Percentiles rank a stretch among this genome's conserved stretches.
Evolutionary conservation across 768 basidiomycete genomes (phyloP).

Genomic region (Tulasnella sp.): DNA sequence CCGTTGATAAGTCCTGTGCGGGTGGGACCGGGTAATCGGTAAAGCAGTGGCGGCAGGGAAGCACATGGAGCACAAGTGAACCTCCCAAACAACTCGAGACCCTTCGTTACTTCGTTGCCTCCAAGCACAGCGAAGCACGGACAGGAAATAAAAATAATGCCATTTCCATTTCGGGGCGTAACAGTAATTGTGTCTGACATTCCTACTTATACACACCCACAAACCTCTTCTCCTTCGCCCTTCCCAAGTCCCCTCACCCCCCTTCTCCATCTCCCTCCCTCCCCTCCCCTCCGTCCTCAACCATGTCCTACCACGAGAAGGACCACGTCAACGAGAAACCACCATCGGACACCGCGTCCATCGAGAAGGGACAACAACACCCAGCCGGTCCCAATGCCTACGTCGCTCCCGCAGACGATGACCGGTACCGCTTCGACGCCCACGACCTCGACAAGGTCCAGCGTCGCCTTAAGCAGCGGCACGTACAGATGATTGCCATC

Average conservation of each 20-base stretch:
- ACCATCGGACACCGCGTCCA: neutral
- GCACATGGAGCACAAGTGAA: neutral
- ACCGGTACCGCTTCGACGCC: conserved; percentile 36
- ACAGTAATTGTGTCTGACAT: neutral
- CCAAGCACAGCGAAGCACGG: too few relatives aligned
- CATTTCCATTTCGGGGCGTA: neutral
- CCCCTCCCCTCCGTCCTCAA: neutral
- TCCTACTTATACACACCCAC: neutral
- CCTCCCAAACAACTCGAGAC: neutral
- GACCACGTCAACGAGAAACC: neutral
- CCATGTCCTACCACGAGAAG: conserved; percentile 8
- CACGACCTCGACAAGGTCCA: conserved; percentile 56
- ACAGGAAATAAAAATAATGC: neutral
- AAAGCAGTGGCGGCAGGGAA: neutral
- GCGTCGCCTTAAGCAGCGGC: conserved; percentile 59
- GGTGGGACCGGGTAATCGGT: neutral
- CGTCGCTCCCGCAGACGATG: conserved; percentile 16
- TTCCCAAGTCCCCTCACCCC: neutral
- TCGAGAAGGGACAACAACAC: conserved; percentile 1
- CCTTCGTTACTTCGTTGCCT: too few relatives aligned
- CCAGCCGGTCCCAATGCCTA: neutral
- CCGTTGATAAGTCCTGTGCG: neutral
- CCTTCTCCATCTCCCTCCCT: neutral
- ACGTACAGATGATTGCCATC: conserved; percentile 58
- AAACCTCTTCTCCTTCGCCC: neutral